Conservation (phyloP, 1,284 basidiomycete genomes). For the Ustilago trichophora region DNA sequence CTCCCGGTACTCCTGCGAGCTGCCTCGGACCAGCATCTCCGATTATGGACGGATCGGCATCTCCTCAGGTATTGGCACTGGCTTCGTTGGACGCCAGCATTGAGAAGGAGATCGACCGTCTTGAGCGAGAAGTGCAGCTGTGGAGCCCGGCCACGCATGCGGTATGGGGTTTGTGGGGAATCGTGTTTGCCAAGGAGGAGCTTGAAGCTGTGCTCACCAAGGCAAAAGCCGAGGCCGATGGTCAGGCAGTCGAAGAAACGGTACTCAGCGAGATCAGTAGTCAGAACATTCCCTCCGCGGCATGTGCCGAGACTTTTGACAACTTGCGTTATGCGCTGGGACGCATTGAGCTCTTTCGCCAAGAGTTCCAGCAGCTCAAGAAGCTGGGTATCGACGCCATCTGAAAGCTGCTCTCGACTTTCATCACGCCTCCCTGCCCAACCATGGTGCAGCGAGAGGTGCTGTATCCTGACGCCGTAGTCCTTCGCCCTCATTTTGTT, state of each 20-base stretch:
- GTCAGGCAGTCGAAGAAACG: conserved; percentile 18
- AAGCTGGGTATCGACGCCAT: conserved; percentile 34
- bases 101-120: conserved; percentile 58
- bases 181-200: conserved; percentile 59
- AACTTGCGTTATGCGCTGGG: conserved; percentile 61
- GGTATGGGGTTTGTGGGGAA: conserved; percentile 64
- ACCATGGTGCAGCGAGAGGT: no score
- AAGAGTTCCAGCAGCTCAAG: conserved; percentile 43
- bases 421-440: no score
- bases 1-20: conserved; percentile 25
- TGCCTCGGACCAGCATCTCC: conserved; percentile 20
- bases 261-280: conserved; percentile 19
- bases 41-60: conserved; percentile 25
- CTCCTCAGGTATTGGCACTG: conserved; percentile 35
- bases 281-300: conserved; percentile 10
- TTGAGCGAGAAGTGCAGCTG: conserved; percentile 58
- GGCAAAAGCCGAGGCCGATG: conserved; percentile 30
- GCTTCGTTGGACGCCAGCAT: conserved; percentile 46
- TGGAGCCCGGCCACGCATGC: conserved; percentile 63
- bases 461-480: no score
- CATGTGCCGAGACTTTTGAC: conserved; percentile 55
- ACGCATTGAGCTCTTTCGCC: conserved; percentile 60
- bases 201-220: conserved; percentile 46
- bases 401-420: no score
- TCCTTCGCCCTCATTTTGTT: no score